These are phyloP conservation scores for Kluyveromyces marxianus DNA, from an alignment of 1,139 yeast genomes.

Conservation along the genomic window DNA sequence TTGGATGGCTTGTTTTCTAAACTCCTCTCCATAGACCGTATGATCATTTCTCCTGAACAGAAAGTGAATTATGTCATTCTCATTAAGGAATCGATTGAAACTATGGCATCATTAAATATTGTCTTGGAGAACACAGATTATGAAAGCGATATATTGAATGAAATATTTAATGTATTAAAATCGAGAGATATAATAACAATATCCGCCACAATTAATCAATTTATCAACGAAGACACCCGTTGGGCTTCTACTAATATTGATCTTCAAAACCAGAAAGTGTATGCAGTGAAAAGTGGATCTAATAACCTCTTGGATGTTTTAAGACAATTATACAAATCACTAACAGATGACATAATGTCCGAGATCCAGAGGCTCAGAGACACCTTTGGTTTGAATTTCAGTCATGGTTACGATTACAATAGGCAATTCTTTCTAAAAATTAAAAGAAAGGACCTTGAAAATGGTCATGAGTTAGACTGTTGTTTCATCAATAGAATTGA, in stretches of 20 bases:
- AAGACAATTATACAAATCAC: conserved; percentile 35
- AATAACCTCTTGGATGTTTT: conserved; percentile 43
- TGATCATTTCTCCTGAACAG: conserved; percentile 27
- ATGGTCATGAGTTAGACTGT: conserved; percentile 24
- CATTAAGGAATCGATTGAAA: conserved; percentile 31
- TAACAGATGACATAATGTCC: conserved; percentile 33
- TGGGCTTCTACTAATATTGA: conserved; percentile 38
- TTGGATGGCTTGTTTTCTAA: conserved; percentile 33
- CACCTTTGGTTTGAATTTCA: conserved; percentile 27
- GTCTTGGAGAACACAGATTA: conserved; percentile 17
- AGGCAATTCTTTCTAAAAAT: conserved; percentile 37
- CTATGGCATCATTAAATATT: conserved; percentile 14
- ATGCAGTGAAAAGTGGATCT: conserved; percentile 38
- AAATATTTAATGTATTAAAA: conserved; percentile 29
- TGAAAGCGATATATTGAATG: conserved; percentile 21
- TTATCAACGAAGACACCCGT: conserved; percentile 36
- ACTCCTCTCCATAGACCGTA: conserved; percentile 23
- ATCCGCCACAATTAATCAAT: conserved; percentile 26
- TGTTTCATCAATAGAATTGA: conserved; percentile 32
- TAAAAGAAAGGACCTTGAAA: conserved; percentile 14
- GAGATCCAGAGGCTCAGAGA: conserved; percentile 23
- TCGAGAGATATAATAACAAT: conserved; percentile 24
- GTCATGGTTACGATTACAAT: conserved; percentile 30
- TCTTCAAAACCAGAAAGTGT: conserved; percentile 37
- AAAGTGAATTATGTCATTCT: conserved; percentile 35